phyloP scores from a whole-genome alignment of 2,329 filamentous ascomycete genomes.

The Teratosphaeria zuluensis region DNA sequence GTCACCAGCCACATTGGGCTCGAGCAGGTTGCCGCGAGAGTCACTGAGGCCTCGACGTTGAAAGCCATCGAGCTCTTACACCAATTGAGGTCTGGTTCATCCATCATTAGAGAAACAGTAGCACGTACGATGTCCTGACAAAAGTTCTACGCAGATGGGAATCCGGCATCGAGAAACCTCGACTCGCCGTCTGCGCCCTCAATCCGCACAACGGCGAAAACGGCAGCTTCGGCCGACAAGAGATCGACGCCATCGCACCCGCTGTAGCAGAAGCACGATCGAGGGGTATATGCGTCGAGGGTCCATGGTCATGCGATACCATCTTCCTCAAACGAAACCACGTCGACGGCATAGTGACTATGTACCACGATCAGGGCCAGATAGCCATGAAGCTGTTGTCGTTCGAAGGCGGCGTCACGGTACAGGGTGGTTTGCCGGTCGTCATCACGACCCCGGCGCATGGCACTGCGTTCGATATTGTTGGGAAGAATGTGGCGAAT shows the following conservation, averaged over 20 bases:
- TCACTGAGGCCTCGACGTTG: conserved; percentile 2
- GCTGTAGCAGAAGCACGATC: conserved; percentile 4
- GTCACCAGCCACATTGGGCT: conserved; percentile 8
- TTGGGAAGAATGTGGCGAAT: conserved; percentile 7
- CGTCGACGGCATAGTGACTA: conserved; percentile 9
- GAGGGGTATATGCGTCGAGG: conserved; percentile 7
- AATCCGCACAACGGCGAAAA: conserved; percentile 12
- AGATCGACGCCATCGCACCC: conserved; percentile 9
- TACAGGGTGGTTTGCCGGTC: conserved; percentile 8
- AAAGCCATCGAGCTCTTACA: conserved; percentile 8
- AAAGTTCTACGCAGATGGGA: conserved; percentile 1
- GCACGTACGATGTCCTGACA: not conserved
- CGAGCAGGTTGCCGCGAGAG: conserved; percentile 4
- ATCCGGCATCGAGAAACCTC: conserved; percentile 7
- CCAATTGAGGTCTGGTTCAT: not conserved
- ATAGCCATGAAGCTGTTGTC: conserved; percentile 8
- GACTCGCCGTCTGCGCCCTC: conserved; percentile 7
- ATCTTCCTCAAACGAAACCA: conserved; percentile 8
- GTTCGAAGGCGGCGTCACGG: conserved; percentile 9
- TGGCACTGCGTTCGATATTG: conserved; percentile 9
- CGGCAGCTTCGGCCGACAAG: conserved; percentile 7
- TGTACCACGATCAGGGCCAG: conserved; percentile 11
- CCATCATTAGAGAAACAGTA: not conserved
- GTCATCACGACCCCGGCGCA: conserved; percentile 8
- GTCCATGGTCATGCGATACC: conserved; percentile 8